Evolutionary conservation across 176 grass and related monocot species (phyloP).

Genomic region (Triticum turgidum): DNA sequence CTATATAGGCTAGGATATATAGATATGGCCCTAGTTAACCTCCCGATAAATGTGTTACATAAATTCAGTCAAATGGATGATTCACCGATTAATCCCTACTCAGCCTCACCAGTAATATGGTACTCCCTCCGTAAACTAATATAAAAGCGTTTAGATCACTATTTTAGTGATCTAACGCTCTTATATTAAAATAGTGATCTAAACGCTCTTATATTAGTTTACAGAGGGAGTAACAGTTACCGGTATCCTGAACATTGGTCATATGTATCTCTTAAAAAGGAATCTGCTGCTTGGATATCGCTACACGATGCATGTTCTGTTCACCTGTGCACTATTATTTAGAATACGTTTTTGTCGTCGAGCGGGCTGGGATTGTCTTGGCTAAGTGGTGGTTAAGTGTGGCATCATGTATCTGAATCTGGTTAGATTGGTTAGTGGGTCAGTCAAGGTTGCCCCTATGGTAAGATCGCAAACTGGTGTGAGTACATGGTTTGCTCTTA

Average conservation of each 20-base stretch:
- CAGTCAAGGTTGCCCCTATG: neutral
- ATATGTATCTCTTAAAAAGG: neutral
- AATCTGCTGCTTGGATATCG: neutral
- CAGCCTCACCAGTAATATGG: no score
- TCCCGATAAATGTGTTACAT: no score
- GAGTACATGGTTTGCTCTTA: neutral
- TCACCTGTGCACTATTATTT: neutral
- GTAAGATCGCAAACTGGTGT: neutral
- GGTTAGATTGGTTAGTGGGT: neutral
- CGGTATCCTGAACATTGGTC: neutral
- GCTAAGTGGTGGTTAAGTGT: neutral
- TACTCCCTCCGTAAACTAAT: no score
- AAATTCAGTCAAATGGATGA: no score
- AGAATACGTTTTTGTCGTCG: constrained; percentile 13
- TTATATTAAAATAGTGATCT: no score
- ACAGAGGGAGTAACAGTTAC: no score
- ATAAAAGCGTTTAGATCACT: no score
- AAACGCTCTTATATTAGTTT: no score
- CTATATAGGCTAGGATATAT: no score
- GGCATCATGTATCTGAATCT: neutral
- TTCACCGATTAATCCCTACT: no score
- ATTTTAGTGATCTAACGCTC: no score
- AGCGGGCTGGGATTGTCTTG: neutral
- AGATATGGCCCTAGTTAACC: no score
- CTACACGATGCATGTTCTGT: neutral